phyloP scores from a whole-genome alignment of 2,329 filamentous ascomycete species.

The Neobulgaria alba region DNA sequence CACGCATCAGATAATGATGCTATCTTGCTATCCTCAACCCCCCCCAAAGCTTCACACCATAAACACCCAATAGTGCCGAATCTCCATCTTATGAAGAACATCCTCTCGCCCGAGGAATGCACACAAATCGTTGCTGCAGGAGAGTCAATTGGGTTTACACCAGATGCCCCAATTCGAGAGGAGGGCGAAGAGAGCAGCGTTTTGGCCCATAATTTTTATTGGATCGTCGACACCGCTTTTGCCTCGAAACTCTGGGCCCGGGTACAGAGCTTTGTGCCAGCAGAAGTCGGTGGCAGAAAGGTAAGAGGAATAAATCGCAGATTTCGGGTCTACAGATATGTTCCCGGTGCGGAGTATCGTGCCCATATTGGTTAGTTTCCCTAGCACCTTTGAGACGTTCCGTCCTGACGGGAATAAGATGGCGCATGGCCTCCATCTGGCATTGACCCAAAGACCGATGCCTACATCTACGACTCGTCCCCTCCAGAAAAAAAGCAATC shows the following conservation, averaged over 20 bases:
- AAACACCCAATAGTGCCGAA: constrained; percentile 53
- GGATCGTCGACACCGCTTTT: constrained; percentile 57
- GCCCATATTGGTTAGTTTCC: constrained; percentile 47
- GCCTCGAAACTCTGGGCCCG: constrained; percentile 55
- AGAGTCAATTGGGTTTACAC: constrained; percentile 56
- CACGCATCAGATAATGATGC: constrained; percentile 52
- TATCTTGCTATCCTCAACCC: constrained; percentile 40
- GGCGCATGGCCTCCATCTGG: constrained; percentile 67
- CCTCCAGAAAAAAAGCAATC: constrained; percentile 51
- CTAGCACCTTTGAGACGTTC: background rate
- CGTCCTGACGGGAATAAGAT: too few species aligned
- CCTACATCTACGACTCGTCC: constrained; percentile 59
- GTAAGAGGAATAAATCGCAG: constrained; percentile 59
- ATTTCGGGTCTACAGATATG: constrained; percentile 65
- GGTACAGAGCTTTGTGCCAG: constrained; percentile 49
- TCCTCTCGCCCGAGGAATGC: constrained; percentile 54
- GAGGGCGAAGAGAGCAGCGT: constrained; percentile 53
- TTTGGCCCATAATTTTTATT: constrained; percentile 66
- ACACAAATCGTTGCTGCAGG: constrained; percentile 57
- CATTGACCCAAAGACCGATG: constrained; percentile 37
- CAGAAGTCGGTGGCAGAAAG: constrained; percentile 43
- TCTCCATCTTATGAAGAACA: constrained; percentile 49
- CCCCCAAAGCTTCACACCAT: constrained; percentile 43
- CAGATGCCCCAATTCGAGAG: constrained; percentile 59
- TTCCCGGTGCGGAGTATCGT: constrained; percentile 63